These are phyloP conservation scores for Leccinum arenicola DNA, from an alignment of 768 basidiomycete species.

Conservation along the genomic window DNA sequence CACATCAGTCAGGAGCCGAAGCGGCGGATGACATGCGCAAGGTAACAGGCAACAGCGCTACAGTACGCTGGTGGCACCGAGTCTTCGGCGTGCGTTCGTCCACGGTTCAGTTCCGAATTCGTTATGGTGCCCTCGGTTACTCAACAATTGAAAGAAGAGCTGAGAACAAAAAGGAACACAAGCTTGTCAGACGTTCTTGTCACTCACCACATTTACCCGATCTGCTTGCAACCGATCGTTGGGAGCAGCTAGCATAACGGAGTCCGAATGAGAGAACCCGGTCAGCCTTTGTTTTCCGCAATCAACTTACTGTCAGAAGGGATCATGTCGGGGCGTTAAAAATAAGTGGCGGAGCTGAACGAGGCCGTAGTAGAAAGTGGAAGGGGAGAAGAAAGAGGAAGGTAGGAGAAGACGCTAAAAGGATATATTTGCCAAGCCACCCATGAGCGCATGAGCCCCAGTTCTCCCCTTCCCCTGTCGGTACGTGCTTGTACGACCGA, in stretches of 20 bases:
- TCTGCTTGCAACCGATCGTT: neutral
- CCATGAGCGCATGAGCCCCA: neutral
- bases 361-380: neutral
- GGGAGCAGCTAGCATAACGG: neutral
- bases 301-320: neutral
- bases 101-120: neutral
- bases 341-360: neutral
- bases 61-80: neutral
- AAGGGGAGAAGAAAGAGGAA: neutral
- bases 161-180: slow-evolving; percentile 1
- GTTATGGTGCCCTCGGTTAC: neutral
- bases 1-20: neutral
- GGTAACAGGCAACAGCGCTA: neutral
- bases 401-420: neutral
- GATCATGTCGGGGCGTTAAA: neutral
- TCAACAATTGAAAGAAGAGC: neutral
- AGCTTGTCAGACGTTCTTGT: slow-evolving; percentile 5
- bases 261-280: neutral
- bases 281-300: neutral
- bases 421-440: neutral
- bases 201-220: neutral
- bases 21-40: neutral
- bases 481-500: neutral
- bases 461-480: too few relatives aligned
- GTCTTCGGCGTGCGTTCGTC: neutral